Conservation (phyloP, 208 protist genomes). For the Angomonas ambiguus region DNA sequence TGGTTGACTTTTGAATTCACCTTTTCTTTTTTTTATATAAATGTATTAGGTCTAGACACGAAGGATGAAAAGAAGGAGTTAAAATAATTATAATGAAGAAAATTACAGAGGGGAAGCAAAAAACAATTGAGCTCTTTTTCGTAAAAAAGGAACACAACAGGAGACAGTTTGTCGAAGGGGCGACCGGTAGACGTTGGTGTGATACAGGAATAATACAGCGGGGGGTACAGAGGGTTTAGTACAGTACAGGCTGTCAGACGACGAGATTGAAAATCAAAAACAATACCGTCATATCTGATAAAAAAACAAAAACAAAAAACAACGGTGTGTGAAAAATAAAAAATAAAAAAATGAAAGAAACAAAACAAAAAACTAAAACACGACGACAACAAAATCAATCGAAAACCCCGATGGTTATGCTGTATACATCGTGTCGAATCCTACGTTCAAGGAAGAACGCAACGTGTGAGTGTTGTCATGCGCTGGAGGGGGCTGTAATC, state of each 20-base stretch:
- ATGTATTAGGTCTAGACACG: no score
- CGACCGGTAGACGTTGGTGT: no score
- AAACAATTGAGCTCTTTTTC: not conserved
- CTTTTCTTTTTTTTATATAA: no score
- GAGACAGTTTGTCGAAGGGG: not conserved
- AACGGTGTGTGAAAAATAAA: not conserved
- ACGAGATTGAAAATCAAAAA: not conserved
- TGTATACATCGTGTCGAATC: no score
- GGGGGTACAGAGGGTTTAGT: no score
- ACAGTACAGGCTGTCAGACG: not conserved
- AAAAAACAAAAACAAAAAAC: not conserved
- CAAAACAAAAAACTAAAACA: not conserved
- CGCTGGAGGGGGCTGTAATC: not conserved
- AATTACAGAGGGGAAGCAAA: not conserved
- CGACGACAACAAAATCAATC: not conserved
- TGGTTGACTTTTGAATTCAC: no score
- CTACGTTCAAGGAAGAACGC: not conserved
- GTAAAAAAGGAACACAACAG: slow-evolving; percentile 10
- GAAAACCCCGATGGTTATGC: not conserved
- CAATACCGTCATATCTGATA: not conserved
- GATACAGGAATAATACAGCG: no score
- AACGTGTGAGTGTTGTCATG: not conserved
- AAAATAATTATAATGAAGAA: no score
- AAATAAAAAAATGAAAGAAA: not conserved
- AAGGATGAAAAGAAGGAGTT: no score